A percentile compares a stretch with the other conserved stretches of the same genome.
Conservation (phyloP, 2,329 filamentous ascomycete species). For the Lachnellula subtilissima region DNA sequence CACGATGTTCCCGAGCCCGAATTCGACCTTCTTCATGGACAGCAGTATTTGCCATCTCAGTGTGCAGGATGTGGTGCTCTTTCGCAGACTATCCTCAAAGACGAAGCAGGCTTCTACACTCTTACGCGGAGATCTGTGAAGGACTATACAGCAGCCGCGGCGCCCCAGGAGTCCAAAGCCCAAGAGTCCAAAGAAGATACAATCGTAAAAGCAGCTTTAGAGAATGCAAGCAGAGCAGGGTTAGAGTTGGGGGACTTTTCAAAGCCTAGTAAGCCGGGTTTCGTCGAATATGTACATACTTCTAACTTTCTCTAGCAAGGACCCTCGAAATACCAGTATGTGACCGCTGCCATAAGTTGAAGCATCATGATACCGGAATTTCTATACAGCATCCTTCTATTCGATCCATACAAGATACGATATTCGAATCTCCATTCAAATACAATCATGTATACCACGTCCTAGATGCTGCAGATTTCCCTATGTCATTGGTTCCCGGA, state of each 20-base stretch:
- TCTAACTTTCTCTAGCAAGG: constrained; percentile 14
- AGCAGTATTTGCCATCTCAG: constrained; percentile 44
- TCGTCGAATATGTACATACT: background rate
- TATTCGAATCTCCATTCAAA: constrained; percentile 82
- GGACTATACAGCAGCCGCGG: constrained; percentile 38
- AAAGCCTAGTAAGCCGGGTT: constrained; percentile 9
- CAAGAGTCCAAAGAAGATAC: constrained; percentile 37
- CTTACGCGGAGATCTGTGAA: constrained; percentile 46
- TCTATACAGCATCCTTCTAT: constrained; percentile 78
- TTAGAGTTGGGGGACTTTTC: constrained; percentile 14
- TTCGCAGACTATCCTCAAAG: constrained; percentile 49
- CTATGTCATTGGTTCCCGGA: constrained; percentile 81
- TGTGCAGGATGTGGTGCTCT: constrained; percentile 64
- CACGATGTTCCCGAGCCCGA: background rate
- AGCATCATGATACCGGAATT: constrained; percentile 67
- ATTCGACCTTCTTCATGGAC: background rate
- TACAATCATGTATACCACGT: constrained; percentile 95
- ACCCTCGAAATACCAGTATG: constrained; percentile 56
- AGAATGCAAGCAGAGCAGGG: constrained; percentile 14
- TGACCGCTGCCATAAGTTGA: constrained; percentile 78
- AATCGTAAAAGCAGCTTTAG: constrained; percentile 38
- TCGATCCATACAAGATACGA: constrained; percentile 74
- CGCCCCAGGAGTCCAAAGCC: constrained; percentile 20
- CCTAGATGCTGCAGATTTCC: constrained; percentile 92
- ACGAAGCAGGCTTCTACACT: constrained; percentile 54